Base-by-base conservation (phyloP, 805 yeast genomes). In the Saccharomycopsis sp. region DNA sequence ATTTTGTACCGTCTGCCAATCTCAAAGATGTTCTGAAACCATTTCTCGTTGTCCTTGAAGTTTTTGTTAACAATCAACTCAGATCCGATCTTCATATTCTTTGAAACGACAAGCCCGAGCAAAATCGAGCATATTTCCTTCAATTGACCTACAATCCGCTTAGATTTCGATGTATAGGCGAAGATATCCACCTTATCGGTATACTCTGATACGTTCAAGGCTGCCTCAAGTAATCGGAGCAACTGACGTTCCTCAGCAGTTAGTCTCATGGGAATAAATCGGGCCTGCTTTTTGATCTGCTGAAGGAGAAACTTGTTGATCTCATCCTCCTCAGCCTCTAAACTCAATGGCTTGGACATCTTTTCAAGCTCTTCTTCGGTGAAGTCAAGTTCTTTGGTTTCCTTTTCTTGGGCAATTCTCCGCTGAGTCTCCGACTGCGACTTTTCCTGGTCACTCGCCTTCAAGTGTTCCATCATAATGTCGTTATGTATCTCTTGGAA, bases 1-100 rank as follows among this genome's bases (percentile, higher is more conserved):
- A 88, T 84, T 68, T 87, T 87, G 72, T 87, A 87, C 51, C 94
- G 76, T 65, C 94, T 76, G 23, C 94, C 94, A 61, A 87, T 82
- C 70, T 87, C 94, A 68, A 87, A 87, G 5, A 87, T 74, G 49
- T 71, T 72, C 67, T 87, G 78, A 69, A 83, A 87, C 91, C 92
- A 88, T 38, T 80, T 82, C 2, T 87, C 84, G 68, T 87, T 85
- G 60, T 83, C 84, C 51, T 79, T 75, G 64, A 86, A 87, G 64
- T 85, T 84, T 67, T 84, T 85, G 67, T 84, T 80, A 58, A 84
- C 82, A 52, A 86, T 77, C 62, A 87, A 73, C 53, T 73, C 76
- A 64, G 84, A 83, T 3, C 96, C 96, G 44, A 75, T 72, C 67
- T 87, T 86, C 75, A 87, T 77, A 65, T 87, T 82, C 1, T 89